phyloP scores from a whole-genome alignment of 2,329 filamentous ascomycete genomes.

The Pseudogymnoascus sp. region DNA sequence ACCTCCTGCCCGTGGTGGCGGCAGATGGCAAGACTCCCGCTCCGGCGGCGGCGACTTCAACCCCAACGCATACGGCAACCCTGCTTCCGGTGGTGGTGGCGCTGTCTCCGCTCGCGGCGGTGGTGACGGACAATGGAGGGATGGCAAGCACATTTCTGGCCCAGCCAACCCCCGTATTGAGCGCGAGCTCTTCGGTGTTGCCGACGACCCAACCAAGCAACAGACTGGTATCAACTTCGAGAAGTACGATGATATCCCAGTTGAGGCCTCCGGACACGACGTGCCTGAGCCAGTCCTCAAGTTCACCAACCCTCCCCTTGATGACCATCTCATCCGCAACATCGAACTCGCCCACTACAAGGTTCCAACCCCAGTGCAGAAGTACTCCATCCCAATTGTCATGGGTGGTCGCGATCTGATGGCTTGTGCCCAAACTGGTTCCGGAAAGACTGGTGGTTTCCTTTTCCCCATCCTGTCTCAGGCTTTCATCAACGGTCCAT shows the following conservation, averaged over 20 bases:
- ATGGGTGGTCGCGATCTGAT: slow-evolving; percentile 97
- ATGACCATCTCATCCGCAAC: slow-evolving; percentile 87
- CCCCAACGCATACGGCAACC: slow-evolving; percentile 48
- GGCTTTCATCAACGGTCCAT: slow-evolving; percentile 84
- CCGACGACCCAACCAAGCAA: slow-evolving; percentile 90
- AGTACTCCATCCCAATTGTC: slow-evolving; percentile 98
- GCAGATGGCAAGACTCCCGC: slow-evolving; percentile 23
- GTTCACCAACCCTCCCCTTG: slow-evolving; percentile 91
- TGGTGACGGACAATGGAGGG: slow-evolving; percentile 92
- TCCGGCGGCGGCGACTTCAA: slow-evolving; percentile 41
- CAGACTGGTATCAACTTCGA: slow-evolving; percentile 99
- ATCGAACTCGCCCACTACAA: slow-evolving; percentile 93
- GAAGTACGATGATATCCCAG: slow-evolving; percentile 99
- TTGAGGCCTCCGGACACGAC: slow-evolving; percentile 89
- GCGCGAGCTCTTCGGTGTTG: slow-evolving; percentile 87
- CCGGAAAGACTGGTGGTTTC: slow-evolving; percentile 99
- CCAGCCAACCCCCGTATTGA: slow-evolving; percentile 82
- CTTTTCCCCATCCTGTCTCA: slow-evolving; percentile 98
- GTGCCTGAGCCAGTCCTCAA: slow-evolving; percentile 84
- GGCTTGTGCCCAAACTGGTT: slow-evolving; percentile 99
- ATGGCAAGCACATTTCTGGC: slow-evolving; percentile 92
- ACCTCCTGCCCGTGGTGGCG: slow-evolving; percentile 31
- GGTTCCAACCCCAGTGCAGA: slow-evolving; percentile 93
- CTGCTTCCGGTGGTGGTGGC: slow-evolving; percentile 30
- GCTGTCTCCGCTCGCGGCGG: slow-evolving; percentile 63